Evolutionary conservation across 2,329 filamentous ascomycete genomes (phyloP).

Genomic region (Talaromyces piceae): DNA sequence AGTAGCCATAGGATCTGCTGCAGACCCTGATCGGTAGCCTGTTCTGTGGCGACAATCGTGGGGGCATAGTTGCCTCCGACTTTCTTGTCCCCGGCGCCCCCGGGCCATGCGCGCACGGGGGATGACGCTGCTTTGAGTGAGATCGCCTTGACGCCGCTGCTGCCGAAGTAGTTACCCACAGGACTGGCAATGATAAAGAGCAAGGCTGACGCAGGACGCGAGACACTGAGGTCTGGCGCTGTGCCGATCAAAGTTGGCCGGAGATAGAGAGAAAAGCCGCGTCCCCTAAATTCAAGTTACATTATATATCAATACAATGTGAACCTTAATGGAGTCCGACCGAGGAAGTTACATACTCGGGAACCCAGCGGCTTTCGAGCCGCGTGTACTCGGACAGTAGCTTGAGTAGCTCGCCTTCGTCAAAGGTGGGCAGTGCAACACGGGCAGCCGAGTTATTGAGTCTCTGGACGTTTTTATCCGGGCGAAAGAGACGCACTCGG

Average conservation of each 20-base stretch:
- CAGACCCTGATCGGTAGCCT: constrained; percentile 83
- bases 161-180: constrained; percentile 76
- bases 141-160: constrained; percentile 96
- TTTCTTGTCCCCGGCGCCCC: constrained; percentile 96
- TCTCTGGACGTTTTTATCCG: constrained; percentile 62
- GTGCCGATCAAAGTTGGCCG: constrained; percentile 97
- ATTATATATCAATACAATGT: too few species aligned
- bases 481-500: constrained; percentile 69
- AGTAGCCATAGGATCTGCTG: constrained; percentile 99
- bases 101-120: constrained; percentile 93
- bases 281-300: constrained; percentile 37
- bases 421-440: constrained; percentile 80
- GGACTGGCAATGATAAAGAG: constrained; percentile 93
- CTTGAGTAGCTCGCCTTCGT: constrained; percentile 64
- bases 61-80: constrained; percentile 97
- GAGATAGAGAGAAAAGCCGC: constrained; percentile 90
- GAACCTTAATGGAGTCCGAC: too few species aligned
- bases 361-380: constrained; percentile 84
- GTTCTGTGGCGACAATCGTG: constrained; percentile 86
- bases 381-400: constrained; percentile 73
- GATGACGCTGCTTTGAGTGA: constrained; percentile 94
- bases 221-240: constrained; percentile 85
- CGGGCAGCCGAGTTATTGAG: constrained; percentile 27
- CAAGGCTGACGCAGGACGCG: constrained; percentile 82
- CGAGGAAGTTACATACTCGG: constrained; percentile 50